Evolutionary conservation across 768 basidiomycete genomes (phyloP), one percentile per base, ranked within the genome.

Genomic region (Pleurotus tuber-regium): DNA sequence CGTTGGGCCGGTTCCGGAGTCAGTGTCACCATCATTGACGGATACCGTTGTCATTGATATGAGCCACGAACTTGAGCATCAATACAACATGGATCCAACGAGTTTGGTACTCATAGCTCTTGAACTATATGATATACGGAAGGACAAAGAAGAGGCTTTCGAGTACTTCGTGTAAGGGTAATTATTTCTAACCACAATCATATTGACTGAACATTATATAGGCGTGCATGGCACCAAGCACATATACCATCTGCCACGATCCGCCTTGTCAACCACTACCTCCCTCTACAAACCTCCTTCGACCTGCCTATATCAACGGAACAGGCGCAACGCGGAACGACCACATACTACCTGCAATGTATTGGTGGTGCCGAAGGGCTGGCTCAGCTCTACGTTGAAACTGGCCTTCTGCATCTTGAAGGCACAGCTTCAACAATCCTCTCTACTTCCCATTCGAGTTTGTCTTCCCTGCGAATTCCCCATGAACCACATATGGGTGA

Each of bases 71-170:
- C 65, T 72, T 49, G 87, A 90, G 52, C 75, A 79, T 40, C 76
- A 79, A 59, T 92, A 87, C 57, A 91, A 92, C 57, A 89, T 92
- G 87, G 89, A 92, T 63, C 83, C 89, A 1, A 92, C 89, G 11
- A 91, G 89, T 66, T 70, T 92, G 23, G 82, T 84, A 1, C 67
- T 91, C 48, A 77, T 83, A 54, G 89, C 78, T 7, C 69, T 89
- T 36, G 89, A 92, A 57, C 61, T 85, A 33, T 78, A 79, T 42
- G 89, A 91, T 62, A 88, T 92, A 43, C 76, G 86, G 41, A 84
- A 83, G 61, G 80, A 89, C 43, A 82, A 77, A 53, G 84, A 87
- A 38, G 85, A 83, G 53, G 89, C 89, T 3, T 92, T 92, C 56
- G 89, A 91, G 68, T 89, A 78, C 58, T 88, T 90, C 58, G 65